Conservation (phyloP, 495 filamentous ascomycete genomes). For the Pseudevernia furfuracea region DNA sequence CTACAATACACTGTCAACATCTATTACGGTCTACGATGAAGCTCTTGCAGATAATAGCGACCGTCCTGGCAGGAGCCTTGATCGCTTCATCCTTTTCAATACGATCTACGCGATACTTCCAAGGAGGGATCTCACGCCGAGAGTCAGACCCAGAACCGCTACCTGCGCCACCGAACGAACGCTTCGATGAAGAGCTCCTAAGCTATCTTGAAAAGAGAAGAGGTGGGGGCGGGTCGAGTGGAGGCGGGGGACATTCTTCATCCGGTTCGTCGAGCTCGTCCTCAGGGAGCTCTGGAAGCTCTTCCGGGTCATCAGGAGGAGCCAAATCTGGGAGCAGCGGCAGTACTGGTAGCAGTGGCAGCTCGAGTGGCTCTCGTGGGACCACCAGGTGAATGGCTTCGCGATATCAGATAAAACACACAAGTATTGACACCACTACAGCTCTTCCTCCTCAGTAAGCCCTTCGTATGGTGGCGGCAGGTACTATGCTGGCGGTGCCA, state of each 20-base stretch:
- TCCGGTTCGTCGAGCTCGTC: constrained; percentile 27
- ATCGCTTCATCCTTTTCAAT: constrained; percentile 21
- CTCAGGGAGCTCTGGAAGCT: constrained; percentile 23
- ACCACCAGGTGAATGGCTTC: constrained; percentile 16
- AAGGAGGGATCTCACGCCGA: constrained; percentile 13
- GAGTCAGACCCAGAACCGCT: constrained; percentile 23
- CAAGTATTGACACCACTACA: constrained; percentile 30
- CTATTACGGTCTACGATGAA: constrained; percentile 16
- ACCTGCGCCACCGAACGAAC: constrained; percentile 12
- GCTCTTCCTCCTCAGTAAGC: constrained; percentile 55
- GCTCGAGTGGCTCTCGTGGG: constrained; percentile 20
- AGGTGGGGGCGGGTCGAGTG: constrained; percentile 39
- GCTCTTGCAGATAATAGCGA: background rate
- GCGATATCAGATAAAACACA: constrained; percentile 4
- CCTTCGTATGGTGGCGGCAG: constrained; percentile 56
- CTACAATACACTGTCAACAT: no score
- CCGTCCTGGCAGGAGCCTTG: constrained; percentile 12
- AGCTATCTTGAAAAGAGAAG: constrained; percentile 42
- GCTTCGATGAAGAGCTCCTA: constrained; percentile 18
- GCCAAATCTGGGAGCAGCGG: constrained; percentile 23
- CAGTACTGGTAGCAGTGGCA: constrained; percentile 22
- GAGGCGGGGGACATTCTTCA: constrained; percentile 30
- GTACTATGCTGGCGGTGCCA: constrained; percentile 75
- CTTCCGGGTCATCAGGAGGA: constrained; percentile 18
- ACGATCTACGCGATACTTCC: constrained; percentile 4